Base-by-base conservation (phyloP, 2,329 filamentous ascomycete genomes). In the Hymenoscyphus occultus region DNA sequence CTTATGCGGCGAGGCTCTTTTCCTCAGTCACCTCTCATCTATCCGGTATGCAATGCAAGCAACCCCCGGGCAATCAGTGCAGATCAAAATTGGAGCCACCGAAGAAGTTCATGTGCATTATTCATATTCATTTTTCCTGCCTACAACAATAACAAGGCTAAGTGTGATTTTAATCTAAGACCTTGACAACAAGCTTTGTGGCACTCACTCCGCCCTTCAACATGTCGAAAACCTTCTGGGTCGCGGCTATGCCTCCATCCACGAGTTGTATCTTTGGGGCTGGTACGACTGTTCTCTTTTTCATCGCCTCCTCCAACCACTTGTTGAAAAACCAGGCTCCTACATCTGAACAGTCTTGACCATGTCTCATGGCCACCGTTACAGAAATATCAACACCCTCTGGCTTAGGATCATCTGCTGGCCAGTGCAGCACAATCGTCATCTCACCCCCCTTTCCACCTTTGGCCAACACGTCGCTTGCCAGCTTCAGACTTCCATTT, bases 141-240 rank as follows among this genome's bases (percentile, higher is more conserved):
- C 22, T 28, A 28, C 22, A 28, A 28, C 22, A 28, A 28, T 28
- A 28, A 3, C 22, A 28, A 28, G 22, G 22, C 22, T 28, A 28
- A 28, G 22, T 28, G 22, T 28, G 22, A 28, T 28, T 2, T 28
- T 28, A 28, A 28, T 28, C 22, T 28, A 28, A 35, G 32, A 70
- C 76, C 12, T 19, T 48, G 12, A 81, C 76, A 16, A 81, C 78
- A n/a, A 80, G 31, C 71, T 81, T 81, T 65, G 72, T 74, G 2
- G 75, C 79, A 19, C 77, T 78, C 6, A 80, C 76, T 2, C 79
- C 78, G 56, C 74, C 72, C 56, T 65, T 73, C 9, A 74, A 67
- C 0, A 72, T 32, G 65, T 80, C 76, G 39, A 81, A 60, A 1
- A 74, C 80, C 9, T 71, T 74, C 60, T 82, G 77, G 1, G 80